Base-by-base conservation (phyloP, 2,329 filamentous ascomycete species). In the Fusarium sororula region DNA sequence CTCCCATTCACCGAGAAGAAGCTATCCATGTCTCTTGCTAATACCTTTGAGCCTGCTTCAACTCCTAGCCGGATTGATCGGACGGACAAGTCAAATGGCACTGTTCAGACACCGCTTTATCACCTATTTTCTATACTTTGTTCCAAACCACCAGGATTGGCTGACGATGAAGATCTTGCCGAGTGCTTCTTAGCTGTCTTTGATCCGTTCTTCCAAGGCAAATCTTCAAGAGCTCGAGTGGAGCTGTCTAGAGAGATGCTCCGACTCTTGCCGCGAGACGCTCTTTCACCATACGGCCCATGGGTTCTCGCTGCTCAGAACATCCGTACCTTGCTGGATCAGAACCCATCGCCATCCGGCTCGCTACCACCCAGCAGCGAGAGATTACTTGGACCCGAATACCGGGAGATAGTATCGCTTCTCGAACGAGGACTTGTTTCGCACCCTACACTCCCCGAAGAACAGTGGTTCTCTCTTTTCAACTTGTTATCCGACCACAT, bases 371-470 rank as follows among this genome's bases (percentile, higher is more conserved):
- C 73, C 2, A 75, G 74, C 32, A 78, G 71, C 30, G 84, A 86
- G 14, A 81, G 86, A 66, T 84, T 89, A 41, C 80, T 91, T 61
- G 90, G 92, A 20, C 89, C 90, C 17, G 91, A 94, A 63, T 95
- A 94, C 73, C 90, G 92, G 14, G 90, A 92, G 58, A 84, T 93
- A 30, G 86, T 91, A 22, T 91, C 88, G 24, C 88, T 97, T 39
- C 85, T 97, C 7, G 87, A 91, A 75, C 84, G 87, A 73, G 90
- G 93, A 24, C 80, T 93, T 54, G 81, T 81, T 37, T 82, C 84
- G 28, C 86, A 86, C 6, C 85, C 87, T 1, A 84, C 84, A 24
- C 80, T 90, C 13, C 86, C 87, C 1, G 82, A 81, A 73, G 66
- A 81, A 22, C 79, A 83, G 12, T 90, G 88, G 89, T 79, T 84